Evolutionary conservation across 176 grass and related monocot species (phyloP), one percentile per base, ranked within the genome.

Genomic region (Canna indica): DNA sequence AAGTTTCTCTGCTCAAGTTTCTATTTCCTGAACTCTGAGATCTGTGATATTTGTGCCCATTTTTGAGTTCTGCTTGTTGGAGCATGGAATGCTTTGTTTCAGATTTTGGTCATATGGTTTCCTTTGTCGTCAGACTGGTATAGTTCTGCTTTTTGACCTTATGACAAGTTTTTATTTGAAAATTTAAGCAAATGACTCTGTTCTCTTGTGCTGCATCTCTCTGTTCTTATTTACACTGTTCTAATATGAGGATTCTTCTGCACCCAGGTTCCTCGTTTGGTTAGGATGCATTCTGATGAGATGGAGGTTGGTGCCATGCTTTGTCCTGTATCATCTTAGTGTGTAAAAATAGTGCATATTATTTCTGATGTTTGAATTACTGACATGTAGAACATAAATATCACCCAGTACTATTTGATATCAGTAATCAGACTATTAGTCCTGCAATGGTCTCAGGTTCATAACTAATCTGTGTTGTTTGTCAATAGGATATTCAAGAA

Each of bases 231-330:
- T 36, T 48, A 57, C 15, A 11, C 12, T 33, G 20, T 12, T 77
- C 54, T 77, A 67, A 67, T 67, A 71, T 22, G 1, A 88, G 22
- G 36, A 39, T 36, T 68, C 53, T 76, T 22, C 4, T 20, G 13
- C 61, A 53, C 79, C 36, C 72, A 92, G 89, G 93, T 97, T 87
- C 93, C 93, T 73, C 93, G 93, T 64, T 92, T 97, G 77, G 93
- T 97, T 68, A 85, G 88, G 74, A 87, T 97, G 93, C 93, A 97
- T 70, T 83, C 93, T 67, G 82, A 97, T 73, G 93, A 97, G 69
- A 97, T 97, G 93, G 93, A 97, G 86, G 88, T 92, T 64, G 76
- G 86, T 70, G 58, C 26, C 56, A 64, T 29, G 41, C 24, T 71
- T 34, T 36, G 14, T 61, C 36, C 26, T 66, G 52, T 78, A 53